Evolutionary conservation across 345 rosid species (phyloP).

Genomic region (Arabidopsis thaliana): TAIR10.1 NC_003070.9:9123501-9124000

Average conservation of each 20-base stretch:
- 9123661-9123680: conserved; percentile 97
- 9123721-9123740: conserved; percentile 9
- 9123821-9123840: conserved; percentile 71
- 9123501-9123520: conserved; percentile 5
- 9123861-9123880: conserved; percentile 86
- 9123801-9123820: conserved; percentile 80
- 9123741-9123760: conserved; percentile 4
- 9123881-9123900: conserved; percentile 58
- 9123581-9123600: conserved; percentile 83
- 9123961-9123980: conserved; percentile 95
- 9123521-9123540: conserved; percentile 14
- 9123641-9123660: conserved; percentile 91
- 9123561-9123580: conserved; percentile 86
- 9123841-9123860: conserved; percentile 86
- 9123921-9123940: conserved; percentile 67
- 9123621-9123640: conserved; percentile 91
- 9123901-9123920: conserved; percentile 68
- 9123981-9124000: conserved; percentile 85
- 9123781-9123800: not conserved
- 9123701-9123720: conserved; percentile 54
- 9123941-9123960: conserved; percentile 94
- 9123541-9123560: conserved; percentile 95
- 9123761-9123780: conserved; percentile 9
- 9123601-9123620: conserved; percentile 79
- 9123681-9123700: conserved; percentile 94